These are phyloP conservation scores for Gymnopus androsaceus DNA, from an alignment of 1,284 basidiomycete genomes.

Conservation along the genomic window DNA sequence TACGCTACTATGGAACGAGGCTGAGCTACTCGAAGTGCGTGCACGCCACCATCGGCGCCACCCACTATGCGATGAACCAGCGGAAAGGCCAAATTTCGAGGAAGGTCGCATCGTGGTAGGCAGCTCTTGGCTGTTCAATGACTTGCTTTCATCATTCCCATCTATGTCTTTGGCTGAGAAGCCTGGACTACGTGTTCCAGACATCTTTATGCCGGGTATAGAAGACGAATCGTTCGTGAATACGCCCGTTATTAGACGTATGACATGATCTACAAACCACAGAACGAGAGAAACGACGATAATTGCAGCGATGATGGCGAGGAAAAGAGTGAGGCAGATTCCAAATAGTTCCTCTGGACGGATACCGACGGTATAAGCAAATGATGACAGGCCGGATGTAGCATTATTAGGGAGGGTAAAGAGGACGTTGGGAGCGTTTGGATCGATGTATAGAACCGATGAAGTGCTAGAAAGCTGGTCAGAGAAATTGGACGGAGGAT, in stretches of 20 bases:
- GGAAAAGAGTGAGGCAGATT: slow-evolving; percentile 81
- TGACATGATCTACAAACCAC: slow-evolving; percentile 70
- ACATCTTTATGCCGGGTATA: slow-evolving; percentile 25
- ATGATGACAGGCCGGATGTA: slow-evolving; percentile 72
- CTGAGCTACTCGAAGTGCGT: slow-evolving; percentile 42
- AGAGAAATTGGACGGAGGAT: slow-evolving; percentile 66
- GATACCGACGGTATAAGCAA: slow-evolving; percentile 81
- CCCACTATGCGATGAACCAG: slow-evolving; percentile 24
- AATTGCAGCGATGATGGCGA: slow-evolving; percentile 75
- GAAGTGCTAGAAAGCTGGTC: slow-evolving; percentile 69
- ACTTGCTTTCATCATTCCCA: slow-evolving; percentile 56
- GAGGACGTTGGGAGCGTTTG: slow-evolving; percentile 65
- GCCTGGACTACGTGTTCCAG: slow-evolving; percentile 53
- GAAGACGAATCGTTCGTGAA: slow-evolving; percentile 28
- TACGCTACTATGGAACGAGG: slow-evolving; percentile 75
- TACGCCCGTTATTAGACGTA: slow-evolving; percentile 39
- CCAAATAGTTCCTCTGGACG: slow-evolving; percentile 73
- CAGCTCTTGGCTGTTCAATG: slow-evolving; percentile 44
- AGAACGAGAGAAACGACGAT: slow-evolving; percentile 69
- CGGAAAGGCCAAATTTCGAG: slow-evolving; percentile 38
- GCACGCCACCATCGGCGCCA: slow-evolving; percentile 52
- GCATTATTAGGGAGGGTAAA: slow-evolving; percentile 69
- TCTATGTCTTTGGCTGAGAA: slow-evolving; percentile 58
- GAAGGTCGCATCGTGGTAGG: slow-evolving; percentile 33
- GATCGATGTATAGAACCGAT: slow-evolving; percentile 81